A percentile compares a stretch with the other conserved stretches of the same genome.
Evolutionary conservation across 2,329 filamentous ascomycete species (phyloP).

Genomic region (Didymella sp.): DNA sequence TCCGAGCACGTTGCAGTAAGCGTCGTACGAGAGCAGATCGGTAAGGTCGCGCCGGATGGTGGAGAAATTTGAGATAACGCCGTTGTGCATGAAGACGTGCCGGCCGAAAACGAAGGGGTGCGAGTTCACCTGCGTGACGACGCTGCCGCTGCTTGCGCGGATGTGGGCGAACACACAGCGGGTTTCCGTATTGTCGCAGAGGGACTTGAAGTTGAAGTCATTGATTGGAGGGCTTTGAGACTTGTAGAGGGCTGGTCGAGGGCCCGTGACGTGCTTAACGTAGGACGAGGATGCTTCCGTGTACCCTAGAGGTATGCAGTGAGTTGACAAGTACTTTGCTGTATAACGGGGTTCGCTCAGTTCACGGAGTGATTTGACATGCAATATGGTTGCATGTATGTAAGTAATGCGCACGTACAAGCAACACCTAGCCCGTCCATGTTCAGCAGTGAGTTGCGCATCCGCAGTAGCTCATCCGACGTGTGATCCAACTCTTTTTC

Average conservation of each 20-base stretch:
- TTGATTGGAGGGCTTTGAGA: conserved; percentile 60
- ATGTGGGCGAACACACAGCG: conserved; percentile 62
- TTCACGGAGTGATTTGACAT: not conserved
- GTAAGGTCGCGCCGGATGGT: conserved; percentile 57
- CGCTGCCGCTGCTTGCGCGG: conserved; percentile 57
- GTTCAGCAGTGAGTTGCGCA: conserved; percentile 62
- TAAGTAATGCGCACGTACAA: conserved; percentile 44
- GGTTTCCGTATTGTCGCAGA: conserved; percentile 60
- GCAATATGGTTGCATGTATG: not conserved
- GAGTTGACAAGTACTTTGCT: not conserved
- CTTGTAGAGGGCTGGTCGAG: conserved; percentile 61
- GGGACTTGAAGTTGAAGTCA: conserved; percentile 61
- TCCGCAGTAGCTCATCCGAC: conserved; percentile 54
- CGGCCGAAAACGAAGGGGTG: conserved; percentile 64
- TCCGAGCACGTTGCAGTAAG: conserved; percentile 58
- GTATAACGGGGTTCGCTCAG: not conserved
- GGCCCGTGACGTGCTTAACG: conserved; percentile 44
- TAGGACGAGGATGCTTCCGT: conserved; percentile 54
- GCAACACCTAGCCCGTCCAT: conserved; percentile 64
- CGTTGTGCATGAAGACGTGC: conserved; percentile 65
- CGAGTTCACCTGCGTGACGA: conserved; percentile 60
- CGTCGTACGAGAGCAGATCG: conserved; percentile 55
- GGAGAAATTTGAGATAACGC: conserved; percentile 57
- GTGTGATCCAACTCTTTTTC: conserved; percentile 51
- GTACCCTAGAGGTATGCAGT: conserved; percentile 48